These are phyloP conservation scores for Stemphylium lycopersici DNA, from an alignment of 2,329 filamentous ascomycete genomes.

Conservation along the genomic window DNA sequence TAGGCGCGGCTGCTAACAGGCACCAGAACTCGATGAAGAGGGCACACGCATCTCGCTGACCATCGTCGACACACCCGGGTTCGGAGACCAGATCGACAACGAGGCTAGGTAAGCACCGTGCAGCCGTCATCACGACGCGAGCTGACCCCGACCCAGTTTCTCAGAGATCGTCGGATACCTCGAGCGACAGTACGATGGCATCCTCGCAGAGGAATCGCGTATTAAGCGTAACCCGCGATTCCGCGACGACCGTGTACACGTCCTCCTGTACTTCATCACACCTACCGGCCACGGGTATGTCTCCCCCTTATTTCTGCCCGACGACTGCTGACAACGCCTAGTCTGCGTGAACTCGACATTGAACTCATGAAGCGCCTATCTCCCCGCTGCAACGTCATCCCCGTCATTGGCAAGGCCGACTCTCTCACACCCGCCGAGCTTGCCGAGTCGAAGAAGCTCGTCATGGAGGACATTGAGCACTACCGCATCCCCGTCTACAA, in stretches of 20 bases:
- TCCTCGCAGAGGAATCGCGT: conserved; percentile 97
- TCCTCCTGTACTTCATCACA: conserved; percentile 98
- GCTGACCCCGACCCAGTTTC: conserved; percentile 67
- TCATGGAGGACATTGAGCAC: conserved; percentile 99
- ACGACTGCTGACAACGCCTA: conserved; percentile 48
- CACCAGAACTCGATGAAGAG: conserved; percentile 86
- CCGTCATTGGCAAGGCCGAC: conserved; percentile 97
- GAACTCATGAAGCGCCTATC: conserved; percentile 99
- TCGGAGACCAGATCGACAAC: conserved; percentile 99
- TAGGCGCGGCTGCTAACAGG: conserved; percentile 12
- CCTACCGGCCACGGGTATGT: conserved; percentile 91
- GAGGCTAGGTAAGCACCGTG: conserved; percentile 77
- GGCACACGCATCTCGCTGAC: conserved; percentile 97
- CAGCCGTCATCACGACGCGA: background rate
- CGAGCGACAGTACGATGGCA: conserved; percentile 99
- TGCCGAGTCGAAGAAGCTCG: conserved; percentile 98
- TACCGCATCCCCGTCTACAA: conserved; percentile 99
- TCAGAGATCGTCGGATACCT: conserved; percentile 97
- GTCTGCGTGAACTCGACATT: conserved; percentile 97
- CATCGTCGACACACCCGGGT: conserved; percentile 97
- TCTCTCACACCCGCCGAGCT: conserved; percentile 95
- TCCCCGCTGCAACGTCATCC: conserved; percentile 97
- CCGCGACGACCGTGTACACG: conserved; percentile 98
- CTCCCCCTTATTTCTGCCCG: background rate
- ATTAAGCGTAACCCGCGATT: conserved; percentile 99